Base-by-base conservation (phyloP, 2,329 filamentous ascomycete species). In the Aspergillus pseudoglaucus region DNA sequence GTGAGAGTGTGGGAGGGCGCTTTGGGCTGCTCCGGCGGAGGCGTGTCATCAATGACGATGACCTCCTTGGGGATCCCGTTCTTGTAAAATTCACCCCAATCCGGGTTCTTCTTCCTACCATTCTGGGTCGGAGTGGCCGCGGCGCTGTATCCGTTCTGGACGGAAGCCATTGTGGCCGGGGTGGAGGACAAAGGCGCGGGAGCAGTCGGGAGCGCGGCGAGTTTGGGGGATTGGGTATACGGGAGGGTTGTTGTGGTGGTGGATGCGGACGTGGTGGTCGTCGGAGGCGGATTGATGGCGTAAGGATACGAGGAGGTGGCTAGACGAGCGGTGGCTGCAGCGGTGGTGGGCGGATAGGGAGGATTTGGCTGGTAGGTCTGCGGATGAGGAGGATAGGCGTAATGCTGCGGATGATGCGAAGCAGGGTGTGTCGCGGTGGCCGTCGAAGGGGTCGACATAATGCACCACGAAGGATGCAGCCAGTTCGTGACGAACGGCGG, bases 61-160 rank as follows among this genome's bases (percentile, higher is more conserved):
- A 93, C 83, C 72, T 93, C 88, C 64, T 88, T 85, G 20, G 88
- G 88, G 22, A 90, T 72, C 3, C 88, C 88, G 66, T 91, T 90
- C 64, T 85, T 85, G 68, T 90, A 91, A 63, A 90, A 93, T 54
- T 79, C 81, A 49, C 80, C 76, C 88, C 88, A 93, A 68, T 93
- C 84, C 44, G 87, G 85, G 56, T 82, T 65, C 78, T 79, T 64
- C 63, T 67, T 53, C 77, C 81, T 51, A 78, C 77, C 55, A 54
- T 49, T 52, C 59, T 62, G 65, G 46, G 45, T 37, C 59, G 68
- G 63, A 9, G 37, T 39, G 68, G 65, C 49, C 67, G 59, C 49
- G n/a, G 51, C 62, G 60, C 55, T 63, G 55, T 57, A 63, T 57
- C 56, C 63, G 59, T 68, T 65, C 57, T 64, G 63, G 56, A 71